A percentile compares a stretch with the other conserved stretches of the same genome.
phyloP scores from a whole-genome alignment of 1,284 basidiomycete genomes.

The Coniferiporia weirii region DNA sequence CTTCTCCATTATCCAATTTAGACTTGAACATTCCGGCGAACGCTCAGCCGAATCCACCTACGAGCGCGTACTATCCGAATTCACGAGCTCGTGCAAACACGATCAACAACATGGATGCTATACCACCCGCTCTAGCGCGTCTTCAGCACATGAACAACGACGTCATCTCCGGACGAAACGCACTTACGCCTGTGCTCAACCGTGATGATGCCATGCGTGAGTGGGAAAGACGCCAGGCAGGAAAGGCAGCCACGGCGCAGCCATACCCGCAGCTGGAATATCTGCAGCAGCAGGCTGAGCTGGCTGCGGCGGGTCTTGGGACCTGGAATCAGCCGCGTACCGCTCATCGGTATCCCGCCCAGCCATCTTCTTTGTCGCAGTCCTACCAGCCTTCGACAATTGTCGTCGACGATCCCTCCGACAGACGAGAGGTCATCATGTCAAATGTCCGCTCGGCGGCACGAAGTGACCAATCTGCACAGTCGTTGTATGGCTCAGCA shows the following conservation, averaged over 20 bases:
- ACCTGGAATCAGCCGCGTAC: conserved; percentile 42
- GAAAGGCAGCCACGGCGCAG: conserved; percentile 57
- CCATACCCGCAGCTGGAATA: conserved; percentile 86
- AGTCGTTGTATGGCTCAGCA: conserved; percentile 39
- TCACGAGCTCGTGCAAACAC: conserved; percentile 80
- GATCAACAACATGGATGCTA: conserved; percentile 82
- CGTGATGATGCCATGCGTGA: conserved; percentile 86
- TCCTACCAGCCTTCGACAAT: conserved; percentile 52
- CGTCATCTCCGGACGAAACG: conserved; percentile 74
- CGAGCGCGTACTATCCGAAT: conserved; percentile 66
- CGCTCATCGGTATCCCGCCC: conserved; percentile 47
- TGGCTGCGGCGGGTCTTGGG: conserved; percentile 57
- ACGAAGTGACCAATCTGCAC: conserved; percentile 38
- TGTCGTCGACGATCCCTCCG: conserved; percentile 59
- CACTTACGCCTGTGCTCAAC: conserved; percentile 83
- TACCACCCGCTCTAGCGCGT: conserved; percentile 87
- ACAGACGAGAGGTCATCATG: conserved; percentile 64
- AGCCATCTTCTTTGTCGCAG: conserved; percentile 65
- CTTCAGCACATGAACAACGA: conserved; percentile 87
- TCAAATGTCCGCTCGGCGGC: conserved; percentile 70
- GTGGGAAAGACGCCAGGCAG: conserved; percentile 80
- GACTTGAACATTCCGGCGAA: neutral
- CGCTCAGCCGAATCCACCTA: conserved; percentile 48
- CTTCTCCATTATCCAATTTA: neutral
- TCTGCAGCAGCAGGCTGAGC: conserved; percentile 87